Evolutionary conservation across 768 basidiomycete species (phyloP), one percentile per base, ranked within the genome.

Genomic region (Austroboletus eburneus): DNA sequence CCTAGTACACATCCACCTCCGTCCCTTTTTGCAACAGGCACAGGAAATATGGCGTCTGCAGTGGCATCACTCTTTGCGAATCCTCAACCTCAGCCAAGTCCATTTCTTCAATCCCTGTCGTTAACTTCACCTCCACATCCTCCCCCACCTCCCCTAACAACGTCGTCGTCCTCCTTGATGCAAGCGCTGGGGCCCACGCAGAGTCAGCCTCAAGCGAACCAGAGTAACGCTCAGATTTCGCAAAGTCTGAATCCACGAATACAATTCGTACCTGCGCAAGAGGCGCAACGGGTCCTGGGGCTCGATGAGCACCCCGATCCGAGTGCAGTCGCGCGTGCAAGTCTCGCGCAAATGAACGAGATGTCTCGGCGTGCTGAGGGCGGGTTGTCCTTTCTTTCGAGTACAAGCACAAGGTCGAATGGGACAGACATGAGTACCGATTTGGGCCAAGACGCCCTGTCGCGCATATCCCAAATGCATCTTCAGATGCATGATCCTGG

Each of bases 261-360:
- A 4, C 64, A 65, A 17, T 86, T 86, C 62, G 60, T 86, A 23
- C 77, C 81, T 22, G 69, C 74, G 10, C 74, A 76, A 33, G 78
- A 80, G 54, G 74, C 78, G 13, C 80, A 79, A 49, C 72, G 77
- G 13, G 68, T 77, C 46, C 65, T 77, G 47, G 69, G 73, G 33
- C 54, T 66, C 2, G 54, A 55, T 17, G 56, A 46, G 40, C 78
- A 78, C 51, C 69, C 72, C 10, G 79, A 78, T 56, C 66, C 70
- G n/a, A 73, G 79, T 29, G 76, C 58, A 33, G 49, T 87, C 38
- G 85, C 83, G 4, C 76, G 80, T 20, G 83, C 82, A 14, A 78
- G 81, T 42, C 75, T 89, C 48, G 72, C 79, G 55, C 85, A 87
- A 62, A 85, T 90, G 81, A 87, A 81, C 65, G 87, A 88, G 59